phyloP scores from a whole-genome alignment of 1,139 yeast genomes.

The Kurtzmaniella quercitrusa region DNA sequence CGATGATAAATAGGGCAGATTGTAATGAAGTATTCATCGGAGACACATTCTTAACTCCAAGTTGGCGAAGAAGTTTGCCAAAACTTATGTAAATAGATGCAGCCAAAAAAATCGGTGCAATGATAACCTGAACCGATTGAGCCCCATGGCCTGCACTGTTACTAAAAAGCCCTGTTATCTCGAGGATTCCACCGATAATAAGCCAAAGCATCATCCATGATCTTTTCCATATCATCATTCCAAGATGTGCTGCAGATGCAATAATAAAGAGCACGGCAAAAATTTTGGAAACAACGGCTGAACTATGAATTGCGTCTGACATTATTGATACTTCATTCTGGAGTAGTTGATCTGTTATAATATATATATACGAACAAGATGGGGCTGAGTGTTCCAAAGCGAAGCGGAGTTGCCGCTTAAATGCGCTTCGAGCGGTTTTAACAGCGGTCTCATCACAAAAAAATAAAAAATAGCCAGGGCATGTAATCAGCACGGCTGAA shows the following conservation, averaged over 20 bases:
- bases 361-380: no score
- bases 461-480: background rate
- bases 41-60: background rate
- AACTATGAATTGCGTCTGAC: background rate
- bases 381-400: background rate
- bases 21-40: background rate
- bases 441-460: background rate
- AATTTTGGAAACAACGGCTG: background rate
- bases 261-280: background rate
- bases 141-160: conserved; percentile 5
- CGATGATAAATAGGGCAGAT: conserved; percentile 2
- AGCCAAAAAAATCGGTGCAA: conserved; percentile 6
- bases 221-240: conserved; percentile 4
- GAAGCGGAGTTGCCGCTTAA: background rate
- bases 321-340: background rate
- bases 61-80: conserved; percentile 2
- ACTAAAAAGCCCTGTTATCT: conserved; percentile 3
- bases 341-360: background rate
- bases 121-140: conserved; percentile 5
- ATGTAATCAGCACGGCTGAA: background rate
- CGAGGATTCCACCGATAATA: conserved; percentile 4
- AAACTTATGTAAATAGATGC: conserved; percentile 5
- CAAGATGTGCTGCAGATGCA: conserved; percentile 1
- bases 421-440: background rate
- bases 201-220: conserved; percentile 7